Percentiles rank a stretch among this genome's conserved stretches.
These are phyloP conservation scores for Withania somnifera DNA, from an alignment of 305 asterid species.

Conservation along the genomic window DNA sequence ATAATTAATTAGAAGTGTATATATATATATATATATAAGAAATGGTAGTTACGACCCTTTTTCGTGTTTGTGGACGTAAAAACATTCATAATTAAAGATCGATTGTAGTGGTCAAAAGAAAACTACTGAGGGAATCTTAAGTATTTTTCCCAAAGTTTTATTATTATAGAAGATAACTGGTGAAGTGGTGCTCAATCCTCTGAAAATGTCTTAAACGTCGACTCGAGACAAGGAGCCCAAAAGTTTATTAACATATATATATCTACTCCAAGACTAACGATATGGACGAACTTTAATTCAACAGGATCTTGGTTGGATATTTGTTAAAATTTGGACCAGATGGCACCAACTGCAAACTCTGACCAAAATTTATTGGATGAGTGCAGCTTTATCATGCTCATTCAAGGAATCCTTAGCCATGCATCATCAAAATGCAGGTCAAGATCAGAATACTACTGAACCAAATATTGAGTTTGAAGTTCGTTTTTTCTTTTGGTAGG, in stretches of 20 bases:
- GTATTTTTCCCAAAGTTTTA: no score
- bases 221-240: not conserved
- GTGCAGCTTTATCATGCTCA: no score
- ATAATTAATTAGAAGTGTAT: no score
- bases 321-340: not conserved
- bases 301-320: not conserved
- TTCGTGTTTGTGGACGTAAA: no score
- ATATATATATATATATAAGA: no score
- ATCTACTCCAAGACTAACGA: not conserved
- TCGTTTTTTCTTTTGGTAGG: no score
- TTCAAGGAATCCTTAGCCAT: not conserved
- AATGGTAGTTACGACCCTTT: no score
- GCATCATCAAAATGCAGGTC: not conserved
- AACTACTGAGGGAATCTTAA: not conserved
- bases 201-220: not conserved
- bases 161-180: not conserved
- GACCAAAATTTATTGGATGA: no score
- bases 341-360: not conserved
- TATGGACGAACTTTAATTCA: no score
- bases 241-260: not conserved
- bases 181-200: not conserved
- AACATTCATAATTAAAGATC: no score
- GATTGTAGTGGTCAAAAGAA: not conserved
- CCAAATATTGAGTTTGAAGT: no score
- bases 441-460: not conserved